These are phyloP conservation scores for Coprinellus micaceus DNA, from an alignment of 768 basidiomycete genomes.

Conservation along the genomic window DNA sequence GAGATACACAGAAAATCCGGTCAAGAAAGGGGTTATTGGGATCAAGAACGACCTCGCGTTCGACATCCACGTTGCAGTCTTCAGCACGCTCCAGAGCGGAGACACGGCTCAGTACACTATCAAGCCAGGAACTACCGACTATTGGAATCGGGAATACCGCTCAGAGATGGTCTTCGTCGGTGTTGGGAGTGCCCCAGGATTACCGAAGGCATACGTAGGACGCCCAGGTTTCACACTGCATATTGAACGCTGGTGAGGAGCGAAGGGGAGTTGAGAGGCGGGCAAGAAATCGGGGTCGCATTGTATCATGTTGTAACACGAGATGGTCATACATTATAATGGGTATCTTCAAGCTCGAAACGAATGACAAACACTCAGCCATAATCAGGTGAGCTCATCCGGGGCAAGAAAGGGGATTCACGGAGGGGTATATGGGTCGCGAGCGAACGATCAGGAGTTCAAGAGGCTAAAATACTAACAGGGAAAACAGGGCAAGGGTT, in stretches of 20 bases:
- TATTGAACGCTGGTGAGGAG: neutral
- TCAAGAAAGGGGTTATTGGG: neutral
- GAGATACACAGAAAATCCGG: neutral
- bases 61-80: neutral
- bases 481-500: too few species aligned
- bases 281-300: too few species aligned
- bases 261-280: too few species aligned
- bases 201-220: neutral
- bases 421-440: too few species aligned
- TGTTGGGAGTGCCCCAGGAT: neutral
- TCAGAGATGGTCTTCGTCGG: neutral
- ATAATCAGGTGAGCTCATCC: too few species aligned
- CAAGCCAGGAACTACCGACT: neutral
- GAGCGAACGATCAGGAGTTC: too few species aligned
- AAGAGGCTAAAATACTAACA: too few species aligned
- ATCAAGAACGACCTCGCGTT: neutral
- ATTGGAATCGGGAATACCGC: neutral
- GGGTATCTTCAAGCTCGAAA: too few species aligned
- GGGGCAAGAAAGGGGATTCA: too few species aligned
- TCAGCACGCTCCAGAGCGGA: neutral
- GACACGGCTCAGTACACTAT: neutral
- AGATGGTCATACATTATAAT: too few species aligned
- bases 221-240: neutral
- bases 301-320: too few species aligned
- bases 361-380: too few species aligned